These are phyloP conservation scores for Chrysochromulina parva DNA, from an alignment of 78 protist genomes.

Conservation along the genomic window DNA sequence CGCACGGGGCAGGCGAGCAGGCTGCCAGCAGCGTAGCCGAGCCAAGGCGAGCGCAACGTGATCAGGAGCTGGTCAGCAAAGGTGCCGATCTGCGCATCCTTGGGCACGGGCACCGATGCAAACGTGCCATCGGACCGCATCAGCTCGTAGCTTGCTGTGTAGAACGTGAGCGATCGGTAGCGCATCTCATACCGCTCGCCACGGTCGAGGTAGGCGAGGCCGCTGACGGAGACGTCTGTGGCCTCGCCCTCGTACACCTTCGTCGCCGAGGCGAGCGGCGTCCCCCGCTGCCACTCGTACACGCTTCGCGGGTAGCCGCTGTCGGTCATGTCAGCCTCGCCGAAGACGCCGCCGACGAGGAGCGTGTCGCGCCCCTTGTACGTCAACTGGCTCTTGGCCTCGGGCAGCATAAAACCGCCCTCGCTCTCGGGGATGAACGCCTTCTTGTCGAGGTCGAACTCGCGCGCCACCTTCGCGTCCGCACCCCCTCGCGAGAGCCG, in stretches of 20 bases:
- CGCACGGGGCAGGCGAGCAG: not conserved
- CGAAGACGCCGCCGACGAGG: constrained; percentile 34
- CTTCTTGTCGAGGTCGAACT: constrained; percentile 22
- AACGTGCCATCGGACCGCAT: not conserved
- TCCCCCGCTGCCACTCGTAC: constrained; percentile 38
- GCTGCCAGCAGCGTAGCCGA: not conserved
- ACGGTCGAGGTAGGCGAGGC: not conserved
- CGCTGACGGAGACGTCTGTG: constrained; percentile 5
- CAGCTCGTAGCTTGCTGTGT: not conserved
- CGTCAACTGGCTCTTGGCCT: constrained; percentile 3
- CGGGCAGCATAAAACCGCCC: constrained; percentile 31
- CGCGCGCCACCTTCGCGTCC: constrained; percentile 38
- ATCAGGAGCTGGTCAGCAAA: not conserved
- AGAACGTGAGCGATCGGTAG: not conserved
- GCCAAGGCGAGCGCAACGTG: not conserved
- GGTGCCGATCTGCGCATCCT: not conserved
- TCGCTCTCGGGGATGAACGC: constrained; percentile 1
- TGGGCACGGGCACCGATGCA: not conserved
- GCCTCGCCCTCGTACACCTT: constrained; percentile 31
- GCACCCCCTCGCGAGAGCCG: constrained; percentile 39
- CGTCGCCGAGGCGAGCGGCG: constrained; percentile 2
- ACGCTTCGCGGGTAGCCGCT: constrained; percentile 45
- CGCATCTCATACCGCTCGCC: not conserved
- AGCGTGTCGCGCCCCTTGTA: not conserved
- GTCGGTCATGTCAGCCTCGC: constrained; percentile 6